Evolutionary conservation across 148 eudicot species (phyloP), one percentile per base, ranked within the genome.

Genomic region (Vaccinium darrowii): DNA sequence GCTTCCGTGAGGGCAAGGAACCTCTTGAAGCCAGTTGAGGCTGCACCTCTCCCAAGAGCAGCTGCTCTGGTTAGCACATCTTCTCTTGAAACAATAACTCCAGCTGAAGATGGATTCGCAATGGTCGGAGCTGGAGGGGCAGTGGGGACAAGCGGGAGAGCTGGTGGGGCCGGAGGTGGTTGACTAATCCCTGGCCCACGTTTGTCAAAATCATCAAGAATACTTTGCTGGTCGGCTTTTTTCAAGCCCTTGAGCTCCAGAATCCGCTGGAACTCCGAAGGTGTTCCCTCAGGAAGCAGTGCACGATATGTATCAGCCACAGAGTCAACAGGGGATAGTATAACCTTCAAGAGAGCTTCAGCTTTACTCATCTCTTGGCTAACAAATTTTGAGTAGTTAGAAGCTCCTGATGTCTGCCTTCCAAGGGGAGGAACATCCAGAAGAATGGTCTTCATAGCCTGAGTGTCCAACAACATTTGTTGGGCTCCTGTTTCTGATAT

Each of bases 331-430:
- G 99, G 98, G 76, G 99, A 96, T 82, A 96, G 91, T 84, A 96
- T 96, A 81, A 96, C 99, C 94, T 96, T 96, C 79, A 96, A 85
- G 73, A 96, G 92, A 65, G 99, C 99, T 90, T 96, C 99, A 80
- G 99, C 99, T 93, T 96, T 96, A 90, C 99, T 94, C 99, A 94
- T 93, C 91, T 96, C 99, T 84, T 97, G 95, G 89, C 94, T 92
- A 25, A 96, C 95, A 86, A 91, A 96, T 82, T 96, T 96, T 84
- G 98, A 87, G 90, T 96, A 96, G 89, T 94, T 93, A 79, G 94
- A 91, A 88, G 95, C 98, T 87, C 94, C 97, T 50, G 97, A 90
- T 39, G 92, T 90, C 98, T 96, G 89, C 88, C 91, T 96, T 85
- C 94, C 99, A 74, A 96, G 97, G 83, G 99, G 91, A 79, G 99